Percentiles rank a stretch among this genome's conserved stretches.
phyloP scores from a whole-genome alignment of 805 yeast species.

The Wickerhamiella kurtzmanii region DNA sequence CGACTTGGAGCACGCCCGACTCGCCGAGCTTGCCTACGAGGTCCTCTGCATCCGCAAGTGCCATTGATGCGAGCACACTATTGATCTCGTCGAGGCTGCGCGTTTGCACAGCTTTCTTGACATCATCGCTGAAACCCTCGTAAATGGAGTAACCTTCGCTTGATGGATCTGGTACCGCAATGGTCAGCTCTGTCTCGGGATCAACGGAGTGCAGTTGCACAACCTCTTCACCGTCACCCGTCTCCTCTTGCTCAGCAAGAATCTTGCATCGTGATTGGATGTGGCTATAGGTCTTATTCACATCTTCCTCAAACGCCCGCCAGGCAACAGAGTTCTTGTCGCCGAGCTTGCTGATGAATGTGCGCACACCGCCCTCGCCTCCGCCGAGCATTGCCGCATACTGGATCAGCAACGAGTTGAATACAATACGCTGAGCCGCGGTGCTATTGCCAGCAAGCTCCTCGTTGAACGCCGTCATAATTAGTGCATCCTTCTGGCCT shows the following conservation, averaged over 20 bases:
- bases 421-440: conserved; percentile 52
- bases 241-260: conserved; percentile 32
- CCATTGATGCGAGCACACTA: conserved; percentile 59
- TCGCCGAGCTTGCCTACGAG: conserved; percentile 61
- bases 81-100: conserved; percentile 66
- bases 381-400: conserved; percentile 39
- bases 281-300: conserved; percentile 59
- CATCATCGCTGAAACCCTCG: conserved; percentile 45
- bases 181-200: conserved; percentile 61
- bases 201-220: conserved; percentile 84
- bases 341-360: conserved; percentile 54
- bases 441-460: conserved; percentile 49
- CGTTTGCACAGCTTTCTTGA: conserved; percentile 68
- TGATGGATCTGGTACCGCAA: conserved; percentile 40
- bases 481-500: conserved; percentile 78
- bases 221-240: conserved; percentile 53
- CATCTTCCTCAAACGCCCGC: conserved; percentile 59
- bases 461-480: conserved; percentile 83
- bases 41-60: conserved; percentile 66
- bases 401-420: conserved; percentile 67
- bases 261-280: conserved; percentile 62
- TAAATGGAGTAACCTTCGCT: conserved; percentile 27
- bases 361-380: conserved; percentile 36
- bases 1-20: conserved; percentile 73
- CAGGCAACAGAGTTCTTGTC: conserved; percentile 47